Percentiles rank a stretch among this genome's conserved stretches.
phyloP scores from a whole-genome alignment of 805 yeast genomes.

The Candida coleopterorum region DNA sequence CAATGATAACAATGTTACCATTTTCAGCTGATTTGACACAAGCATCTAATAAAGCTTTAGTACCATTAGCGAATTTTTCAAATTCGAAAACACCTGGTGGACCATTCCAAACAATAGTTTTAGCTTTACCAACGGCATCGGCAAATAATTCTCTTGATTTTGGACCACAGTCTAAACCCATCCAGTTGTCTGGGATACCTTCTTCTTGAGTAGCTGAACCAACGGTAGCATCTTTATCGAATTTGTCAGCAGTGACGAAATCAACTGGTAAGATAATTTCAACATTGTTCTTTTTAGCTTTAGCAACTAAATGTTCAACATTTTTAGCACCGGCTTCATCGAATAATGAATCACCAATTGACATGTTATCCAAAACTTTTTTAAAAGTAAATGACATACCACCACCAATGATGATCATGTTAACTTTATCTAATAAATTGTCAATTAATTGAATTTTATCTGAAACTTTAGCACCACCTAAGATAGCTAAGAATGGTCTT shows the following conservation, averaged over 20 bases:
- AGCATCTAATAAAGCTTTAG: conserved; percentile 85
- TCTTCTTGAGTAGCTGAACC: conserved; percentile 80
- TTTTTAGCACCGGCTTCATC: conserved; percentile 95
- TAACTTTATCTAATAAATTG: conserved; percentile 93
- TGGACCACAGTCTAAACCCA: conserved; percentile 96
- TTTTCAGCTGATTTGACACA: conserved; percentile 79
- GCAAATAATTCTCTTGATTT: conserved; percentile 76
- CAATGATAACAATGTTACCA: conserved; percentile 94
- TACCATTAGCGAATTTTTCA: conserved; percentile 86
- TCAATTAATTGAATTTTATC: conserved; percentile 98
- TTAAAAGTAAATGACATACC: conserved; percentile 99
- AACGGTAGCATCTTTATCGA: conserved; percentile 84
- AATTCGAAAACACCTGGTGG: conserved; percentile 99
- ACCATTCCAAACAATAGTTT: conserved; percentile 99
- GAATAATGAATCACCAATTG: conserved; percentile 88
- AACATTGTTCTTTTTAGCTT: conserved; percentile 95
- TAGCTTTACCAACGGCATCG: conserved; percentile 82
- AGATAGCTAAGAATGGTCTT: conserved; percentile 97
- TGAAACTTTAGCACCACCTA: conserved; percentile 99
- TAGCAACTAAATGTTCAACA: conserved; percentile 85
- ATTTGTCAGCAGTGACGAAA: conserved; percentile 92
- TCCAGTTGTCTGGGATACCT: conserved; percentile 94
- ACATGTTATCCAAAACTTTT: conserved; percentile 80
- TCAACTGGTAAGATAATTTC: conserved; percentile 93
- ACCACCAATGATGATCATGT: conserved; percentile 93